Base-by-base conservation (phyloP, 345 rosid genomes). In the Clarkia xantiana region DNA sequence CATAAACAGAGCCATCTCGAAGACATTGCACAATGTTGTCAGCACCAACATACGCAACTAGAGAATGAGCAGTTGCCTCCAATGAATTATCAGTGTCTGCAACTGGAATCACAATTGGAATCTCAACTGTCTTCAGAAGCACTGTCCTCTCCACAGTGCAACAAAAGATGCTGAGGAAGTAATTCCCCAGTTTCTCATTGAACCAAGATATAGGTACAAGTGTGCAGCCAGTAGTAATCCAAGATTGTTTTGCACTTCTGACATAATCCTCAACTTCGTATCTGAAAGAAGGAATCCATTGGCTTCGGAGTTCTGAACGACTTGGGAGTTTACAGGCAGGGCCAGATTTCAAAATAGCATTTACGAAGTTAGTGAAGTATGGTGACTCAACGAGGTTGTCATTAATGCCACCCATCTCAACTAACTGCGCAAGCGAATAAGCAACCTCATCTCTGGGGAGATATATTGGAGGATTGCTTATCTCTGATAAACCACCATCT, bases 361-460 rank as follows among this genome's bases (percentile, higher is more conserved):
- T 4, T 11, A 52, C 56, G 8, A 52, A n/a, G 10, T 52, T 45
- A 18, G 41, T 14, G 23, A 52, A 40, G 11, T 45, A 19, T 18
- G 23, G 10, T 0, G 23, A 18, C 38, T n/a, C 45, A 2, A 52
- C 14, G 40, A 57, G 17, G 12, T 39, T 45, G 12, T 19, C 11
- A 15, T 13, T 39, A 18, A 45, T 36, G 47, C 18, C 48, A 49
- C 56, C 43, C 2, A 54, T 0, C 3, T 50, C n/a, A 16, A 56
- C 40, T 22, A 61, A 55, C 45, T 49, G 54, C 10, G 47, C 42
- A 6, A 62, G 60, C 34, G 49, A 29, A 25, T 54, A 43, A 47
- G 46, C 53, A n/a, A 7, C 13, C 10, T 11, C n/a, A 18, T n/a
- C n/a, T n/a, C 18, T 17, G 0, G 10, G 0, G 49, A 14, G 3